phyloP scores from a whole-genome alignment of 768 basidiomycete species.

The Kwoniella mangroviensis region DNA sequence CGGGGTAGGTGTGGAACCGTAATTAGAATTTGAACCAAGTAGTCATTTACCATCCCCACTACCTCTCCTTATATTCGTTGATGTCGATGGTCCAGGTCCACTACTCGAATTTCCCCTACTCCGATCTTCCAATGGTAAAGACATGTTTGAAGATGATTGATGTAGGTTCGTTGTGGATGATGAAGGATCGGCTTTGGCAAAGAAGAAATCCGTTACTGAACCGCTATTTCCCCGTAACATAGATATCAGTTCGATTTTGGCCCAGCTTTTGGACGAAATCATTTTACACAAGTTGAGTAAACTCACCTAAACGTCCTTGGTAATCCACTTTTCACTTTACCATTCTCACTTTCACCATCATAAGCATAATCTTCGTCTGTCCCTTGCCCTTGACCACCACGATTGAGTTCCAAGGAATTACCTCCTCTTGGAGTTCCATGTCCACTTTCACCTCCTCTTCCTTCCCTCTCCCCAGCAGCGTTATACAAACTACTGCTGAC shows the following conservation, averaged over 20 bases:
- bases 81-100: neutral
- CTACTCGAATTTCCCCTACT: neutral
- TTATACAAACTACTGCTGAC: slow-evolving; percentile 36
- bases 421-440: slow-evolving; percentile 41
- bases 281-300: too few species aligned
- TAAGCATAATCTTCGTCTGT: slow-evolving; percentile 29
- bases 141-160: neutral
- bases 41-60: slow-evolving; percentile 9
- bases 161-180: neutral
- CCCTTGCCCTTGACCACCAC: slow-evolving; percentile 36
- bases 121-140: slow-evolving; percentile 12
- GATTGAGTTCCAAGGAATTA: slow-evolving; percentile 37
- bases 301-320: slow-evolving; percentile 56
- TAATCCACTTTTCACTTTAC: slow-evolving; percentile 48
- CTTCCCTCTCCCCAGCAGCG: slow-evolving; percentile 16
- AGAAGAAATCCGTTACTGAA: slow-evolving; percentile 58
- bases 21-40: neutral
- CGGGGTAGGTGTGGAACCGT: neutral
- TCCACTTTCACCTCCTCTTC: slow-evolving; percentile 38
- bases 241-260: too few species aligned
- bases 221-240: slow-evolving; percentile 33
- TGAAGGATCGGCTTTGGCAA: slow-evolving; percentile 48
- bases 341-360: slow-evolving; percentile 55
- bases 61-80: neutral
- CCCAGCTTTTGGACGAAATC: too few species aligned